Evolutionary conservation across 176 grass and related monocot species (phyloP), one percentile per base, ranked within the genome.

Genomic region (Carex littledalei): DNA sequence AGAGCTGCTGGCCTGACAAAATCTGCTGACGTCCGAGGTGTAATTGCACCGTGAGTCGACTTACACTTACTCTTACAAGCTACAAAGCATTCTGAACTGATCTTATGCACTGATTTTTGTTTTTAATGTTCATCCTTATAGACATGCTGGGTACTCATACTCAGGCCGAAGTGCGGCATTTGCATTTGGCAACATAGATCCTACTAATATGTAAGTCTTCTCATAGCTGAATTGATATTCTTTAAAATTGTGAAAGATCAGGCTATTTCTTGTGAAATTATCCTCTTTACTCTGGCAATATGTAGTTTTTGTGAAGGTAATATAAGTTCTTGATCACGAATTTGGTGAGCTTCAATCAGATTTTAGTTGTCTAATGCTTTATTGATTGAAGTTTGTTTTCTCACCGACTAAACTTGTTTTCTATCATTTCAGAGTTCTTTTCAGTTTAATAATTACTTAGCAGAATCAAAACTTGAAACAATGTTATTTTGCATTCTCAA

Each of bases 101-200:
- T 80, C 16, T 79, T 58, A 24, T 81, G 59, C 34, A 63, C 60
- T 81, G 35, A 81, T 64, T 22, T 60, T 63, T 81, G 9, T 22
- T 26, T 50, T 83, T 67, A 50, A 49, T 85, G 83, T 85, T 24
- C 52, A 80, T 92, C 0, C 10, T 47, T 89, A 64, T 86, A 98
- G 96, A 69, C 96, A 98, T 87, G 96, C 96, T 92, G 96, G 93
- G 47, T 98, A 98, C 88, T 98, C 96, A 17, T 98, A 98, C 85
- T 98, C 96, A 0, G 93, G 96, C 22, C 89, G 87, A 5, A 95
- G 93, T 84, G 96, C 96, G 31, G 96, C 96, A 57, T 98, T 94
- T 90, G 88, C 96, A 89, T 98, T 98, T 95, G 96, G 88, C 66
- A 95, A 94, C 81, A 98, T 98, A 26, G 96, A 98, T 85, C 93